Evolutionary conservation across 2,329 filamentous ascomycete species (phyloP), one percentile per base, ranked within the genome.

Genomic region (Seiridium unicorne): DNA sequence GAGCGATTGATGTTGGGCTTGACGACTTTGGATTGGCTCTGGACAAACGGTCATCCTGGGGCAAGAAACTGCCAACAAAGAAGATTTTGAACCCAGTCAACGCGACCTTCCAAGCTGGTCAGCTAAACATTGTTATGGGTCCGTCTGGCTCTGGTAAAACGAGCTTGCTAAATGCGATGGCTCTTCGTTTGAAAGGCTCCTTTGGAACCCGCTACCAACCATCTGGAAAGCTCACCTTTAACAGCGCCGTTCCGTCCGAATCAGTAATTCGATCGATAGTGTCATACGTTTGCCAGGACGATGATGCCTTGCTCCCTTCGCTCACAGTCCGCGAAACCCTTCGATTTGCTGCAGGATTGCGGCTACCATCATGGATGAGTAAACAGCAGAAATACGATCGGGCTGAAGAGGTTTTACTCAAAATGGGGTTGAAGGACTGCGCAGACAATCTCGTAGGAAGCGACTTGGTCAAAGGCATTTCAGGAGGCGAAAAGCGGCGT

Each of bases 131-230:
- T 32, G 90, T 93, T 64, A 92, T 93, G 89, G 90, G 90, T 0
- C 90, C 90, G 0, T 92, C 89, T 0, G 90, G 90, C 0, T 89
- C 86, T 51, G 90, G 90, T 1, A 93, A 93, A 72, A 92, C 89
- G 0, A 90, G 88, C 0, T 77, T 92, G 0, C 78, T 93, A 9
- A 92, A 91, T 68, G 82, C 87, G 1, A 89, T 93, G 83, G 89
- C 90, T 1, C 76, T 86, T 3, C 80, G 90, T 13, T 75, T 93
- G 4, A 84, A 85, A 34, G 85, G 85, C 60, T 86, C 84, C 1
- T 65, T 86, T 3, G 79, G 81, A 2, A 91, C 87, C 0, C 81
- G 80, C 59, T 93, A 93, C 67, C 78, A 76, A 4, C 77, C 84
- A 3, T 79, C 78, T 4, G 90, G 90, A 0, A 81, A 79, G 51